A percentile compares a stretch with the other conserved stretches of the same genome.
Conservation (phyloP, 352 stramenopile genomes). For the Sclerospora graminicola region DNA sequence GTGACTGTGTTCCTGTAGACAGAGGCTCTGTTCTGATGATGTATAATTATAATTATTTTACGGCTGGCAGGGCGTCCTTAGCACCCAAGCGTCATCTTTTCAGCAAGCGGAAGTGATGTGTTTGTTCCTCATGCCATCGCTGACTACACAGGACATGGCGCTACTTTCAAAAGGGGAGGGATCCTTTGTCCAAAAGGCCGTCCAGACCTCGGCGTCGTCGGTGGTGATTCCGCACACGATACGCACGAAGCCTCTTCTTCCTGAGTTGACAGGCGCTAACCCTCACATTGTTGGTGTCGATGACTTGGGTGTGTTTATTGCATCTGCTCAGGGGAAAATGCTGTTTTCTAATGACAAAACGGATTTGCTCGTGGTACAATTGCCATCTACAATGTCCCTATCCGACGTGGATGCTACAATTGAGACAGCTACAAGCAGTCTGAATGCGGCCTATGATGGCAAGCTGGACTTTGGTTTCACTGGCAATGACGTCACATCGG, state of each 20-base stretch:
- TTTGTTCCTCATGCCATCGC: constrained; percentile 38
- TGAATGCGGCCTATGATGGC: constrained; percentile 24
- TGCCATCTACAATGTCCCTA: constrained; percentile 23
- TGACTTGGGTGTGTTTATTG: constrained; percentile 24
- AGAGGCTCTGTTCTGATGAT: constrained; percentile 2
- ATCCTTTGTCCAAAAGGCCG: constrained; percentile 39
- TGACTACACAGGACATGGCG: constrained; percentile 34
- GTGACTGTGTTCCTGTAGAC: no score
- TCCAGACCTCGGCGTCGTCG: constrained; percentile 40
- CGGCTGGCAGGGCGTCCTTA: constrained; percentile 27
- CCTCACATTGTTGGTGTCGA: constrained; percentile 17
- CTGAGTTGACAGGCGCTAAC: constrained; percentile 10
- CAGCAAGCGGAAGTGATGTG: constrained; percentile 37
- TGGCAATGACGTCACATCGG: constrained; percentile 27
- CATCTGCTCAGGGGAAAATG: constrained; percentile 13
- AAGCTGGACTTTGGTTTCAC: constrained; percentile 58
- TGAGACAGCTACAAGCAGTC: constrained; percentile 20
- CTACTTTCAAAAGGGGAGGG: constrained; percentile 16
- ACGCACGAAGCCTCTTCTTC: constrained; percentile 31
- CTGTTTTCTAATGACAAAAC: constrained; percentile 44
- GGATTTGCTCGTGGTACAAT: constrained; percentile 54
- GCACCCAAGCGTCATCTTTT: constrained; percentile 4
- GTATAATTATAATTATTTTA: constrained; percentile 1
- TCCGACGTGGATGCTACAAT: constrained; percentile 37
- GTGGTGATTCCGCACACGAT: constrained; percentile 69